Evolutionary conservation across 2,329 filamentous ascomycete genomes (phyloP).

Genomic region (Seiridium cupressi): DNA sequence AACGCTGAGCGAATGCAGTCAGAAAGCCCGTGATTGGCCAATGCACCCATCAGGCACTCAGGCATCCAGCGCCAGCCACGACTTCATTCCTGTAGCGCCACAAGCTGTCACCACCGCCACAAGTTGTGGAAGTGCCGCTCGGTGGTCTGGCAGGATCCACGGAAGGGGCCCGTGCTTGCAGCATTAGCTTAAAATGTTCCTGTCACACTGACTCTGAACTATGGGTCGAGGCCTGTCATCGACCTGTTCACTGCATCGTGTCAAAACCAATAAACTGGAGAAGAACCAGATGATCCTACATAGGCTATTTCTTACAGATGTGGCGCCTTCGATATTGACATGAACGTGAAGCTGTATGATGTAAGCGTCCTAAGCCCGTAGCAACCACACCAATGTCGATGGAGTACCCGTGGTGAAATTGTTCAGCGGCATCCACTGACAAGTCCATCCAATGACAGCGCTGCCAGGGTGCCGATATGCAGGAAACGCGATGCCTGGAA

Average conservation of each 20-base stretch:
- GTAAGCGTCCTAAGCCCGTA: too few relatives aligned
- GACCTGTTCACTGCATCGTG: neutral
- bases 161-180: neutral
- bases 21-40: neutral
- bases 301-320: too few relatives aligned
- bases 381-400: too few relatives aligned
- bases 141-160: neutral
- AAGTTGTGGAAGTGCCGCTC: neutral
- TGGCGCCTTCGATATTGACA: too few relatives aligned
- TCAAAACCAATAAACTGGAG: neutral
- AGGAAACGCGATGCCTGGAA: constrained; percentile 1
- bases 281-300: neutral
- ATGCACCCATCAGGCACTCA: neutral
- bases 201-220: neutral
- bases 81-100: neutral
- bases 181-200: neutral
- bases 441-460: neutral
- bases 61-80: neutral
- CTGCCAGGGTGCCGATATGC: neutral
- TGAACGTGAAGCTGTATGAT: too few relatives aligned
- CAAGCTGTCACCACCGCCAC: neutral
- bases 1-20: neutral
- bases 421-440: too few relatives aligned
- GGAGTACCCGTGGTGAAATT: too few relatives aligned
- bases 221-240: neutral